These are phyloP conservation scores for Conticribra weissflogii DNA, from an alignment of 108 stramenopile genomes.

Conservation along the genomic window DNA sequence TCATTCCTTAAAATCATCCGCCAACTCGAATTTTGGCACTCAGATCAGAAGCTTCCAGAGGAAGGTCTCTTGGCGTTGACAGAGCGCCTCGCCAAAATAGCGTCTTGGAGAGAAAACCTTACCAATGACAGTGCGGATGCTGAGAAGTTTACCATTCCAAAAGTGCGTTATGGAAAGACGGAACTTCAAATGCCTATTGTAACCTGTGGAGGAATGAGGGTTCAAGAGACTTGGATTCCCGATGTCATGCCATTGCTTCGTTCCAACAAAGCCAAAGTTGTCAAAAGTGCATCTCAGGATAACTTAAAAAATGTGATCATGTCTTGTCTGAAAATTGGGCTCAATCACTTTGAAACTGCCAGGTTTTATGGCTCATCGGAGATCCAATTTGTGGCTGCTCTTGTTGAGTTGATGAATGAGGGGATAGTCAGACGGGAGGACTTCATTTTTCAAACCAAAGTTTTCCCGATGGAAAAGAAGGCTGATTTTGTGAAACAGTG, in stretches of 20 bases:
- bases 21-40: constrained; percentile 63
- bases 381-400: constrained; percentile 57
- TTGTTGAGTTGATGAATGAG: constrained; percentile 45
- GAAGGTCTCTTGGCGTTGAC: constrained; percentile 40
- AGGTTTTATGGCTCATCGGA: constrained; percentile 68
- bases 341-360: constrained; percentile 88
- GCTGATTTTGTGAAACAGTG: constrained; percentile 56
- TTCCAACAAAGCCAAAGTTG: constrained; percentile 44
- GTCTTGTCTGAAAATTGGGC: constrained; percentile 56
- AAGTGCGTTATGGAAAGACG: constrained; percentile 69
- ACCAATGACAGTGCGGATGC: constrained; percentile 5
- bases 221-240: constrained; percentile 65
- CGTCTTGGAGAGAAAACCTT: constrained; percentile 40
- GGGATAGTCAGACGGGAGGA: constrained; percentile 54
- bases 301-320: constrained; percentile 55
- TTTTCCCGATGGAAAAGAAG: constrained; percentile 36
- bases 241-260: constrained; percentile 50
- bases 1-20: constrained; percentile 57
- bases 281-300: constrained; percentile 43
- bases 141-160: constrained; percentile 46
- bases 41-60: constrained; percentile 11
- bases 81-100: constrained; percentile 30
- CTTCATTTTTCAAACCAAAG: constrained; percentile 83
- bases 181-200: constrained; percentile 77
- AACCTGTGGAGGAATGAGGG: constrained; percentile 69